Percentiles rank a stretch among this genome's conserved stretches.
These are phyloP conservation scores for Trichoderma brevicompactum DNA, from an alignment of 2,329 filamentous ascomycete species.

Conservation along the genomic window DNA sequence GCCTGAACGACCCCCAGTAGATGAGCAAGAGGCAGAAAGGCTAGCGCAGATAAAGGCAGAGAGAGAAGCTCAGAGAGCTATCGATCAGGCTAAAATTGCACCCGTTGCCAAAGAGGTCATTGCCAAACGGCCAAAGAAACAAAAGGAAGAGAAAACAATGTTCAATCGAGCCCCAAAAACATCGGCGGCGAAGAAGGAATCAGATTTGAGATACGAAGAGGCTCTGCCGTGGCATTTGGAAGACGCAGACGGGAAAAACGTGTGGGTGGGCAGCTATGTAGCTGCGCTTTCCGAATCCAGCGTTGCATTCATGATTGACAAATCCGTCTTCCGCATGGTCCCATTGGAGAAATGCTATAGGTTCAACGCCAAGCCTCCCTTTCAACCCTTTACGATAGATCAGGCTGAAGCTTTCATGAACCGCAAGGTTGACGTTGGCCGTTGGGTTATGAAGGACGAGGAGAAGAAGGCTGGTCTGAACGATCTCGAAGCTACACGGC, in stretches of 20 bases:
- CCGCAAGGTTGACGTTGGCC: conserved; percentile 73
- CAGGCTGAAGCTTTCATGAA: conserved; percentile 84
- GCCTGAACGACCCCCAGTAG: conserved; percentile 48
- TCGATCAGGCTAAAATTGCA: conserved; percentile 90
- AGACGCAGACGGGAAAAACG: conserved; percentile 93
- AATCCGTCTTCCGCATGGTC: conserved; percentile 77
- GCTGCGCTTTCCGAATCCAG: conserved; percentile 84
- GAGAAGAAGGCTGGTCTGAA: conserved; percentile 60
- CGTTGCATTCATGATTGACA: conserved; percentile 75
- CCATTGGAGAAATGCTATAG: conserved; percentile 96
- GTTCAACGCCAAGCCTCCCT: conserved; percentile 79
- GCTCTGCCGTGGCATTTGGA: conserved; percentile 96
- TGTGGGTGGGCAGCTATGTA: conserved; percentile 91
- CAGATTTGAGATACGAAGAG: conserved; percentile 84
- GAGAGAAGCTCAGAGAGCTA: conserved; percentile 81
- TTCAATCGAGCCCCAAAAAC: conserved; percentile 79
- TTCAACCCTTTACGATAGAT: conserved; percentile 77
- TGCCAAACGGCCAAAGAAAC: conserved; percentile 61
- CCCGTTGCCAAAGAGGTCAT: conserved; percentile 69
- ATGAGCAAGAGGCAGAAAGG: conserved; percentile 64
- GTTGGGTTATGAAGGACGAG: conserved; percentile 77
- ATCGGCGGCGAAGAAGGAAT: conserved; percentile 78
- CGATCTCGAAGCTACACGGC: conserved; percentile 64
- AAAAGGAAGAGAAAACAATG: conserved; percentile 83
- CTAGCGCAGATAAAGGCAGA: conserved; percentile 75